phyloP scores from a whole-genome alignment of 2,329 filamentous ascomycete species.

The Colletotrichum somersetense region DNA sequence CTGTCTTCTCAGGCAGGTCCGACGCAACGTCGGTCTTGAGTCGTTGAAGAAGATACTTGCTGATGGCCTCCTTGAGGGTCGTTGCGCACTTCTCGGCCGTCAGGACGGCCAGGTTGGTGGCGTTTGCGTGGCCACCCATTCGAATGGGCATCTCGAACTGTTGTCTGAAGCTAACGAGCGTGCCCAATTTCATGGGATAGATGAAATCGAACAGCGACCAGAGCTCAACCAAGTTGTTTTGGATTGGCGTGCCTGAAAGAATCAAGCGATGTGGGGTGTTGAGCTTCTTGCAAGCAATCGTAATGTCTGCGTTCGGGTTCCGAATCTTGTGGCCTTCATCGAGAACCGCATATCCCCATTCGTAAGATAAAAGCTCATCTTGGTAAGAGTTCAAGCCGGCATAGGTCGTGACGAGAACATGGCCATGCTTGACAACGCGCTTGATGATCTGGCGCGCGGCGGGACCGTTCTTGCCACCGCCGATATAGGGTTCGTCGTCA shows the following conservation, averaged over 20 bases:
- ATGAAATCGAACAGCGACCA: conserved; percentile 99
- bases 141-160: conserved; percentile 96
- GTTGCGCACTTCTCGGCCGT: conserved; percentile 95
- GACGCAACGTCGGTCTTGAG: conserved; percentile 94
- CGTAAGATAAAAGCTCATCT: conserved; percentile 81
- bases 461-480: conserved; percentile 59
- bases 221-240: conserved; percentile 94
- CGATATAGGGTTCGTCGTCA: conserved; percentile 57
- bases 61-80: conserved; percentile 92
- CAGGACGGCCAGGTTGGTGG: conserved; percentile 92
- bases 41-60: conserved; percentile 90
- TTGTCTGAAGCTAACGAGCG: conserved; percentile 87
- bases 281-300: conserved; percentile 94
- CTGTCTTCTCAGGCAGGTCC: conserved; percentile 94
- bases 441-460: conserved; percentile 85
- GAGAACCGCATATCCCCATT: conserved; percentile 94
- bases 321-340: conserved; percentile 99
- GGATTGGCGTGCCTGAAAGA: conserved; percentile 95
- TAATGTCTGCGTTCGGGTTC: conserved; percentile 95
- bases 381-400: conserved; percentile 94
- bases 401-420: conserved; percentile 96
- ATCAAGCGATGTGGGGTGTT: conserved; percentile 92
- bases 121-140: conserved; percentile 94
- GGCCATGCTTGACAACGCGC: conserved; percentile 84
- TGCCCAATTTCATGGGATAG: conserved; percentile 94